A percentile compares a stretch with the other conserved stretches of the same genome.
Conservation (phyloP, 768 basidiomycete genomes). For the Pulveroboletus sp. region DNA sequence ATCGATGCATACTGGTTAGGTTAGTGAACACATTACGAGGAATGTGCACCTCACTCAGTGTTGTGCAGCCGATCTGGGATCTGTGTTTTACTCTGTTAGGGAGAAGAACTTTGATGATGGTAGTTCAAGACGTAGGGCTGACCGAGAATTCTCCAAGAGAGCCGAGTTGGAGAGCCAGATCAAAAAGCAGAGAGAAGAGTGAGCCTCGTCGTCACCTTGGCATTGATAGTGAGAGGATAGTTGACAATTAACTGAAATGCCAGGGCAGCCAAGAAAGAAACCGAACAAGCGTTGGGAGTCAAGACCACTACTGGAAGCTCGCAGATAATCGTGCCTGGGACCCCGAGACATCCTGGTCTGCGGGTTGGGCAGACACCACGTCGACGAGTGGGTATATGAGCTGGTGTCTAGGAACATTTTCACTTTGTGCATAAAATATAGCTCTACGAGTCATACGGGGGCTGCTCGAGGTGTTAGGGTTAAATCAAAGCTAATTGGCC, state of each 20-base stretch:
- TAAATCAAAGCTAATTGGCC: no score
- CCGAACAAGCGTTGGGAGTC: constrained; percentile 53
- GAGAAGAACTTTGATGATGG: constrained; percentile 97
- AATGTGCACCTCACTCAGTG: constrained; percentile 1
- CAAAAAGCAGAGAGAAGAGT: constrained; percentile 75
- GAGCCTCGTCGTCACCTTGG: constrained; percentile 8
- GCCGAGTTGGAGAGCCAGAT: constrained; percentile 93
- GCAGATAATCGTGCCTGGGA: constrained; percentile 75
- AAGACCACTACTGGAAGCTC: constrained; percentile 52
- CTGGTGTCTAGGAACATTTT: not conserved
- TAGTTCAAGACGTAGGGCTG: constrained; percentile 68
- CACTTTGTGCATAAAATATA: constrained; percentile 2
- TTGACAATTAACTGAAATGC: constrained; percentile 1
- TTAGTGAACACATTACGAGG: constrained; percentile 29
- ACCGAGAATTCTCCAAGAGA: constrained; percentile 86
- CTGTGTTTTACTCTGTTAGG: constrained; percentile 95
- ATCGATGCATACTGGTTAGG: constrained; percentile 98
- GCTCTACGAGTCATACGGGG: no score
- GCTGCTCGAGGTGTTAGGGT: no score
- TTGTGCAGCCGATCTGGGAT: constrained; percentile 78
- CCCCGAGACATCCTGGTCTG: constrained; percentile 67
- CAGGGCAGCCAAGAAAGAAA: constrained; percentile 60
- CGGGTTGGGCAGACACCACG: constrained; percentile 74
- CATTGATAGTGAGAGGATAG: not conserved
- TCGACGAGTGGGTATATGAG: constrained; percentile 62